phyloP scores from a whole-genome alignment of 148 eudicot species.

The Camellia lanceoleosa region DNA sequence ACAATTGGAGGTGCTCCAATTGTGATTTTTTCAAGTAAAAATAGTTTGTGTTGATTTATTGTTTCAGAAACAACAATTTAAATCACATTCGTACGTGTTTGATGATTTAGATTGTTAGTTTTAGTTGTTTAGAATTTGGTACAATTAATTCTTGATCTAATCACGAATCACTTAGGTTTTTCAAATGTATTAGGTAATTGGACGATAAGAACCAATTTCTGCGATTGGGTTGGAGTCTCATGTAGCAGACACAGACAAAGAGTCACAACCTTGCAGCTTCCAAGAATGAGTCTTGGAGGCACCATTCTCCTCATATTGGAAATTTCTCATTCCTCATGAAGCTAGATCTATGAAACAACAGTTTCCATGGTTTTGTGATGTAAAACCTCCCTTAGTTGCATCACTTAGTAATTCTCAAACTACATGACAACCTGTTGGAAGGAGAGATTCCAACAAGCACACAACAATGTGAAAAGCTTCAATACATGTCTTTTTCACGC shows the following conservation, averaged over 20 bases:
- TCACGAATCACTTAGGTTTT: no score
- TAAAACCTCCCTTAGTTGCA: constrained; percentile 4
- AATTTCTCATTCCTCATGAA: constrained; percentile 19
- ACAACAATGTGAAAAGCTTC: constrained; percentile 9
- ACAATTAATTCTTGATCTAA: no score
- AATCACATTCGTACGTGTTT: no score
- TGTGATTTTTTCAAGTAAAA: no score
- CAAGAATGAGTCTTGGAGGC: background rate
- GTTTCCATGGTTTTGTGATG: constrained; percentile 11
- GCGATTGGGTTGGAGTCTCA: constrained; percentile 5
- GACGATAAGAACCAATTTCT: constrained; percentile 5
- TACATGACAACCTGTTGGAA: background rate
- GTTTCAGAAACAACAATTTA: no score
- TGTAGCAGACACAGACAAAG: no score
- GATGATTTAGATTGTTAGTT: no score
- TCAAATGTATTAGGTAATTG: background rate
- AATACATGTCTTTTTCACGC: background rate
- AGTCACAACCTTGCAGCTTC: constrained; percentile 15
- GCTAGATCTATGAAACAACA: constrained; percentile 17
- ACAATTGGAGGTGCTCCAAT: no score
- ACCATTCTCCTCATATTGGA: constrained; percentile 19
- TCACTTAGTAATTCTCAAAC: background rate
- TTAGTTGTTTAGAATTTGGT: no score
- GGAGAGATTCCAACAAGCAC: constrained; percentile 9
- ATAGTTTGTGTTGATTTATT: no score